Conservation (phyloP, 257 asterid species). For the Solanum appendiculatum region DNA sequence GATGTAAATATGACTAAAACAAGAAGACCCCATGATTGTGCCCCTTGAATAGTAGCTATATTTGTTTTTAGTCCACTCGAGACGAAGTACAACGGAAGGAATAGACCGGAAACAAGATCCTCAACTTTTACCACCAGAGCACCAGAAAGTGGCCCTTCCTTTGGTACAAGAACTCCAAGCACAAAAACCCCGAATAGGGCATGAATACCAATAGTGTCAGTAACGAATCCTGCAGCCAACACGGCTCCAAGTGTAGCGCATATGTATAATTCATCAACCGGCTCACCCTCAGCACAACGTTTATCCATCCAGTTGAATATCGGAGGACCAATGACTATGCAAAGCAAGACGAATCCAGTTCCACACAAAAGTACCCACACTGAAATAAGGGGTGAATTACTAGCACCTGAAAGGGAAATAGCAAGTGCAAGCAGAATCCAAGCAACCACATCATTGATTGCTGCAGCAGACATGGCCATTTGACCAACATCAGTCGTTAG, state of each 20-base stretch:
- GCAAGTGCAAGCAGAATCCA: slow-evolving; percentile 28
- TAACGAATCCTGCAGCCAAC: slow-evolving; percentile 16
- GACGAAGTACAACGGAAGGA: slow-evolving; percentile 36
- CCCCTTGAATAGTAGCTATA: slow-evolving; percentile 29
- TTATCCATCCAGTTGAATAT: slow-evolving; percentile 21
- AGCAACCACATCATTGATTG: slow-evolving; percentile 23
- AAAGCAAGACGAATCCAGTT: slow-evolving; percentile 5
- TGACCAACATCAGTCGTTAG: slow-evolving; percentile 22
- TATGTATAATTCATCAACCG: slow-evolving; percentile 16
- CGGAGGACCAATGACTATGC: slow-evolving; percentile 9
- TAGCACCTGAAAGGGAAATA: slow-evolving; percentile 11
- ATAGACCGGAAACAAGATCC: slow-evolving; percentile 35
- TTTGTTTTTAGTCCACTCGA: slow-evolving; percentile 39
- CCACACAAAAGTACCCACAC: slow-evolving; percentile 24
- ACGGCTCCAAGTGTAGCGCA: slow-evolving; percentile 13
- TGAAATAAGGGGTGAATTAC: slow-evolving; percentile 15
- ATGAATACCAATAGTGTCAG: slow-evolving; percentile 28
- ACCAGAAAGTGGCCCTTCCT: slow-evolving; percentile 28
- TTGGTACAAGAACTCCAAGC: slow-evolving; percentile 26
- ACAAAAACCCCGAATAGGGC: slow-evolving; percentile 24
- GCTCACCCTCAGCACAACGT: slow-evolving; percentile 20
- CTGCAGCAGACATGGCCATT: slow-evolving; percentile 31
- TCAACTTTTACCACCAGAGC: slow-evolving; percentile 29
- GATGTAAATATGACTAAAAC: slow-evolving; percentile 31
- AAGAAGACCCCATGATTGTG: slow-evolving; percentile 36